Evolutionary conservation across 2,329 filamentous ascomycete genomes (phyloP).

Genomic region (Botrytis fragariae): DNA sequence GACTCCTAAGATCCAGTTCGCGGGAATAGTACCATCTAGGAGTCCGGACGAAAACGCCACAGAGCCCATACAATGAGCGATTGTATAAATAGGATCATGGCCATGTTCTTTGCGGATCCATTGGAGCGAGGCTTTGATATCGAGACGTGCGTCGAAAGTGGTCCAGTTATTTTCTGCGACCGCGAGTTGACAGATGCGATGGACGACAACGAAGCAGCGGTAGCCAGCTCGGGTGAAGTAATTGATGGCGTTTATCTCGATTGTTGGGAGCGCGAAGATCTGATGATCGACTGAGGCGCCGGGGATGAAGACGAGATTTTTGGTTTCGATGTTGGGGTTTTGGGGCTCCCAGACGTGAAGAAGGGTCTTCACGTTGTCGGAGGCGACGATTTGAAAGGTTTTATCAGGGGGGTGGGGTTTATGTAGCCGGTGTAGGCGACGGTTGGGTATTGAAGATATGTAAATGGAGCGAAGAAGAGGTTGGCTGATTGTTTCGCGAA

Average conservation of each 20-base stretch:
- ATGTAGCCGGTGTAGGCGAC: slow-evolving; percentile 49
- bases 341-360: slow-evolving; percentile 58
- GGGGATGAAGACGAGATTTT: slow-evolving; percentile 59
- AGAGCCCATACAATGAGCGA: slow-evolving; percentile 63
- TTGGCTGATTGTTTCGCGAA: slow-evolving; percentile 54
- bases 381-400: slow-evolving; percentile 48
- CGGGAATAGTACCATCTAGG: slow-evolving; percentile 58
- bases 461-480: slow-evolving; percentile 54
- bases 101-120: slow-evolving; percentile 46
- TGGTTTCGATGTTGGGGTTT: slow-evolving; percentile 39
- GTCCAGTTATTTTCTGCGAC: slow-evolving; percentile 54
- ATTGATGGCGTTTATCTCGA: slow-evolving; percentile 61
- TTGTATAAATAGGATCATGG: slow-evolving; percentile 50
- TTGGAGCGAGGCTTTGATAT: slow-evolving; percentile 55
- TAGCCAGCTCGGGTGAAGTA: slow-evolving; percentile 61
- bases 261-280: slow-evolving; percentile 61
- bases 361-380: slow-evolving; percentile 51
- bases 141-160: slow-evolving; percentile 58
- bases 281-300: slow-evolving; percentile 62
- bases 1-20: slow-evolving; percentile 56
- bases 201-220: slow-evolving; percentile 56
- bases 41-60: slow-evolving; percentile 58
- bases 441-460: slow-evolving; percentile 54
- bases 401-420: slow-evolving; percentile 49
- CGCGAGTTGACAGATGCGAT: slow-evolving; percentile 55